Percentiles rank a stretch among this genome's conserved stretches.
Evolutionary conservation across 129 eudicot genomes (phyloP).

Genomic region (Artemisia annua): DNA sequence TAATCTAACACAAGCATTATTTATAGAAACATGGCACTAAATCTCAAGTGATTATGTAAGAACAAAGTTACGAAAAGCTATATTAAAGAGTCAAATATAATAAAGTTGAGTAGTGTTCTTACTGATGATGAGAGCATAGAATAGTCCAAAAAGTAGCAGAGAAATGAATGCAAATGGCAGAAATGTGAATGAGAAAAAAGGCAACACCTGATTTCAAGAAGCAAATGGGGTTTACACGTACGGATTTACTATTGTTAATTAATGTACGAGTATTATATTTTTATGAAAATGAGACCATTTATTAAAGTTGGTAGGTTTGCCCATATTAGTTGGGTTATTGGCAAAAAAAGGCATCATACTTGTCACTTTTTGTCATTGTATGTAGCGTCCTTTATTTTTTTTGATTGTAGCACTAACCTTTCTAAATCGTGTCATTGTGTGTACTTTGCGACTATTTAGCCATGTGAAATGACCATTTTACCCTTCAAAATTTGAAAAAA

Average conservation of each 20-base stretch:
- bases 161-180: constrained; percentile 34
- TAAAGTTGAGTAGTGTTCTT: constrained; percentile 5
- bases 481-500: too few species aligned
- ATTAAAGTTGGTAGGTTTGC: constrained; percentile 15
- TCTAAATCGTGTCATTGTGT: too few species aligned
- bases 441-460: too few species aligned
- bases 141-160: constrained; percentile 24
- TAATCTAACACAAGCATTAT: too few species aligned
- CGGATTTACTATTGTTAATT: constrained; percentile 22
- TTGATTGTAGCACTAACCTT: too few species aligned
- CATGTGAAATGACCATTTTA: too few species aligned
- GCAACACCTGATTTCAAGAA: constrained; percentile 25
- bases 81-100: background rate
- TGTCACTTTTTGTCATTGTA: too few species aligned
- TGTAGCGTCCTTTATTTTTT: too few species aligned
- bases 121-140: constrained; percentile 21
- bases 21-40: background rate
- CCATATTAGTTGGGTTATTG: too few species aligned
- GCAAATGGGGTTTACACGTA: constrained; percentile 26
- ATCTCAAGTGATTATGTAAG: constrained; percentile 15
- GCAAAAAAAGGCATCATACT: too few species aligned
- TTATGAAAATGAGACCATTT: constrained; percentile 20
- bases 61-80: background rate
- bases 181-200: constrained; percentile 27
- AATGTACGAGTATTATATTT: background rate